Base-by-base conservation (phyloP, 2,329 filamentous ascomycete genomes). In the Neofusicoccum sp. region DNA sequence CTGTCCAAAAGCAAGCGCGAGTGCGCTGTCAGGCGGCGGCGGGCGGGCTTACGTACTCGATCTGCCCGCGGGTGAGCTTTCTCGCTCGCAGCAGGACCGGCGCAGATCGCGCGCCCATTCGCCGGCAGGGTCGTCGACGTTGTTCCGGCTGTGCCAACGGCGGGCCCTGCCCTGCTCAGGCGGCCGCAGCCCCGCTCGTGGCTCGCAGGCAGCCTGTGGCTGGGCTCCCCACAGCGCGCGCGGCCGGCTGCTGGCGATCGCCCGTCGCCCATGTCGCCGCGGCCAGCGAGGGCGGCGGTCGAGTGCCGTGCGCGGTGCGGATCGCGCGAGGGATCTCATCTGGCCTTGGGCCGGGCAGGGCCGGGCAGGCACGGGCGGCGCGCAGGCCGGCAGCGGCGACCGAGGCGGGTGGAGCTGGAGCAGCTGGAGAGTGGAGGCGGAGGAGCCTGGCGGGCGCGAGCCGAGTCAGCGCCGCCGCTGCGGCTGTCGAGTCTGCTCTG, bases 231-330 rank as follows among this genome's bases (percentile, higher is more conserved):
- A 57, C 53, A 45, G 53, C 49, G 51, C 26, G 34, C 16, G 33
- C 56, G 56, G 56, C n/a, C 34, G 30, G 44, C 31, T 41, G 44
- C 34, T 49, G 57, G 34, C 20, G 56, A 59, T 59, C 56, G 56
- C 31, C 56, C 44, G 43, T 33, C 43, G 16, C 56, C 57, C 57
- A 49, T 59, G 57, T 59, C 44, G 44, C 41, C 33, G 57, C 57
- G 20, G 20, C 20, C 20, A 20, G 20, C 20, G 20, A 20, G 20
- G 20, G 20, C 43, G 36, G 51, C 24, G 7, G 14, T 40, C 51
- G 28, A 47, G 28, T 31, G 12, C 33, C 34, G 33, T 59, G 57
- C 57, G 49, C 57, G 49, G 57, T 59, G 57, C 20, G 31, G 43
- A 38, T 48, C 43, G 33, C 43, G 24, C 49, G 49, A 54, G 49